Conservation (phyloP, 2,329 filamentous ascomycete genomes). For the Capronia epimyces region DNA sequence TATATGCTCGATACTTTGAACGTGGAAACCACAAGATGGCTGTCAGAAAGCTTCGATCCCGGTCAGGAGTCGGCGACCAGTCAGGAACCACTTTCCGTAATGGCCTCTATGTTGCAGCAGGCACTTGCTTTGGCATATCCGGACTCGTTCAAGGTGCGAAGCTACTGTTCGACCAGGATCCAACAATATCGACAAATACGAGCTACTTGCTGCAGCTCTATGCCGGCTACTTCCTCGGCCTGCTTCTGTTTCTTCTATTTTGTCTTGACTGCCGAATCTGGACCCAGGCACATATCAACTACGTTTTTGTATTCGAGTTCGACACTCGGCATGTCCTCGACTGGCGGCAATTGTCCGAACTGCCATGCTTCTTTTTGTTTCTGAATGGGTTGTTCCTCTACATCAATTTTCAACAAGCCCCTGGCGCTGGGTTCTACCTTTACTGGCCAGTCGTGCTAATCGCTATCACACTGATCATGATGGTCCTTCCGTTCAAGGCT, state of each 20-base stretch:
- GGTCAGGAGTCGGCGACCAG: conserved; percentile 56
- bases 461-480: conserved; percentile 57
- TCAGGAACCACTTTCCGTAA: conserved; percentile 56
- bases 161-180: conserved; percentile 47
- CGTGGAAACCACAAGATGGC: conserved; percentile 89
- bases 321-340: conserved; percentile 79
- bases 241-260: conserved; percentile 77
- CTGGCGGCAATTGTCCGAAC: conserved; percentile 81
- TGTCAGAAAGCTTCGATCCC: conserved; percentile 74
- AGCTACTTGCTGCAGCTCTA: conserved; percentile 77
- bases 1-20: conserved; percentile 94
- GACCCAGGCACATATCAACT: conserved; percentile 83
- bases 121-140: conserved; percentile 60
- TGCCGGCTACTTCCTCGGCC: conserved; percentile 80
- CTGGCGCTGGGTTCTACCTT: conserved; percentile 62
- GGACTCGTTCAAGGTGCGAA: conserved; percentile 57
- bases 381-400: conserved; percentile 72
- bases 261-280: conserved; percentile 79
- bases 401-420: conserved; percentile 75
- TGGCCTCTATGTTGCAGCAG: conserved; percentile 63
- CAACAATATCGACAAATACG: conserved; percentile 48
- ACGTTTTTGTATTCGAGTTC: conserved; percentile 94
- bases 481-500: conserved; percentile 70
- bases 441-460: conserved; percentile 85
- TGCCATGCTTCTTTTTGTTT: conserved; percentile 78